Percentiles rank a stretch among this genome's conserved stretches.
Evolutionary conservation across 768 basidiomycete species (phyloP).

Genomic region (Mycena venus): DNA sequence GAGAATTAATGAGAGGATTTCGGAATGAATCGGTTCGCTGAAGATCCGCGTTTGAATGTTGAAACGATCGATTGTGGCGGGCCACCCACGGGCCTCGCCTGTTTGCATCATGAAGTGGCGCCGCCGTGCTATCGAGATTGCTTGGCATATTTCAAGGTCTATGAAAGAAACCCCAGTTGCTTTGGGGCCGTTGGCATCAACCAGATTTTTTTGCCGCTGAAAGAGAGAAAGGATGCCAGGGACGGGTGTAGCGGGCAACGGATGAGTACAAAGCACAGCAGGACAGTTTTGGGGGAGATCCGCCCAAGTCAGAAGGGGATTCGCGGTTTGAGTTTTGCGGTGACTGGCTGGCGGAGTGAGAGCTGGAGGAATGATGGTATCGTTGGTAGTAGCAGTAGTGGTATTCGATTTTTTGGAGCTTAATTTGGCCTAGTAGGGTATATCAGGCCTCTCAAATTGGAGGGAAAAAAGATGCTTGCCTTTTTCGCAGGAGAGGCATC

Average conservation of each 20-base stretch:
- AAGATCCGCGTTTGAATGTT: neutral
- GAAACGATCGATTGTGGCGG: neutral
- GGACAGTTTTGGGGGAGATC: neutral
- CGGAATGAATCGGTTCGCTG: neutral
- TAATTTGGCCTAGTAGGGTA: no score
- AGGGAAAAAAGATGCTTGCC: no score
- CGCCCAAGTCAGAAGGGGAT: neutral
- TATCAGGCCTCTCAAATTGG: no score
- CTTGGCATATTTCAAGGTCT: neutral
- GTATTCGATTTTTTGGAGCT: no score
- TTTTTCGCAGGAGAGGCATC: no score
- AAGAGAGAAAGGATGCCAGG: neutral
- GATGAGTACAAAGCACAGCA: neutral
- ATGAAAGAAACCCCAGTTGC: neutral
- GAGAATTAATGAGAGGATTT: neutral
- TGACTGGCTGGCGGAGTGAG: neutral
- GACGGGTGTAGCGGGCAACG: neutral
- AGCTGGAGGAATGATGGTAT: no score
- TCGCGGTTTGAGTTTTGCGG: neutral
- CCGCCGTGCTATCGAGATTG: neutral
- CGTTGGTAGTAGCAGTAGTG: no score
- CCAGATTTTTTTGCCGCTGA: neutral
- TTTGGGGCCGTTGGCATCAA: neutral
- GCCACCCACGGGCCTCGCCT: neutral
- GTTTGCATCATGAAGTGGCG: neutral